Conservation (phyloP, 768 basidiomycete genomes). For the Lentinula guzmanii region DNA sequence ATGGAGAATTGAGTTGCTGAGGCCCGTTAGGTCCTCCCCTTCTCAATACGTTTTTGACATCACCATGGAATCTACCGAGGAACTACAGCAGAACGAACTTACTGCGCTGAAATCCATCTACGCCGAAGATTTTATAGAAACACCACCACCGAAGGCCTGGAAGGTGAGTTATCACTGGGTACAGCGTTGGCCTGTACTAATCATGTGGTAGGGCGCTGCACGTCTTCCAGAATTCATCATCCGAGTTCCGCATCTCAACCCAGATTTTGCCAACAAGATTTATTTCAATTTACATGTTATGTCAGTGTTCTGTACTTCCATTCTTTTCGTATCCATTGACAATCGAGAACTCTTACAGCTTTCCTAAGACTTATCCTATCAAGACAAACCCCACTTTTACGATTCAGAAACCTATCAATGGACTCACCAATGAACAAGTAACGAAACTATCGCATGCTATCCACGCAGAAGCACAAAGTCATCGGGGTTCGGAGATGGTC, state of each 20-base stretch:
- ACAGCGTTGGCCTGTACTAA: background rate
- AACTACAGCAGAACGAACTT: constrained; percentile 63
- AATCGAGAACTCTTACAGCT: constrained; percentile 30
- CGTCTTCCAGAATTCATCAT: constrained; percentile 75
- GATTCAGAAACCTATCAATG: constrained; percentile 59
- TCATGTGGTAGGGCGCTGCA: constrained; percentile 47
- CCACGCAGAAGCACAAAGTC: constrained; percentile 58
- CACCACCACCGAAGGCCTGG: constrained; percentile 76
- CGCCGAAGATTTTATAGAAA: constrained; percentile 68
- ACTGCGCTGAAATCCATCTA: constrained; percentile 78
- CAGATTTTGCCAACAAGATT: constrained; percentile 48
- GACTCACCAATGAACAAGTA: constrained; percentile 53
- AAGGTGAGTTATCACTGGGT: constrained; percentile 42
- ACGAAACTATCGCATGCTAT: constrained; percentile 52
- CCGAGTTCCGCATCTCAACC: constrained; percentile 60
- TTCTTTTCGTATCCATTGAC: background rate
- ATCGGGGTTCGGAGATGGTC: constrained; percentile 69
- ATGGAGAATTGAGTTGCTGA: constrained; percentile 8
- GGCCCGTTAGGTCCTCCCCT: constrained; percentile 5
- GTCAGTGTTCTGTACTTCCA: constrained; percentile 31
- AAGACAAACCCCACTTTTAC: constrained; percentile 64
- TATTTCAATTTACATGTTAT: constrained; percentile 65
- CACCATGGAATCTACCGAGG: constrained; percentile 64
- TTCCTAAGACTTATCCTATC: constrained; percentile 79
- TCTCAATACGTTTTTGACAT: constrained; percentile 6